These are phyloP conservation scores for Arachis hypogaea DNA, from an alignment of 306 rosid genomes.

Conservation along the genomic window DNA sequence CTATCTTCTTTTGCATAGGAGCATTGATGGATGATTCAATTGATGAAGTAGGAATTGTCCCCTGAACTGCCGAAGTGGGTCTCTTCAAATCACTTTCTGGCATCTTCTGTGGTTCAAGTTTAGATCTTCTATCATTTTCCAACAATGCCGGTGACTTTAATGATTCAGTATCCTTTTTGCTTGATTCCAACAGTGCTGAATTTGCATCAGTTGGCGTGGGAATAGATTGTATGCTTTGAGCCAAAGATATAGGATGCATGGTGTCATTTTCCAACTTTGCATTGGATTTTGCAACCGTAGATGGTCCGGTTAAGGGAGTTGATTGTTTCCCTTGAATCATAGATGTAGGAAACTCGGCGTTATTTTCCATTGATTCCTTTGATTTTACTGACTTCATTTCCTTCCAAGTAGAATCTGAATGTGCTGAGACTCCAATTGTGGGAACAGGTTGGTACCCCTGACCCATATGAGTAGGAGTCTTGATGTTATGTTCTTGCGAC, in stretches of 20 bases:
- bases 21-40: conserved; percentile 32
- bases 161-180: conserved; percentile 25
- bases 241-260: conserved; percentile 20
- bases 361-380: conserved; percentile 47
- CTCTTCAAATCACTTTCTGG: conserved; percentile 28
- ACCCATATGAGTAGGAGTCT: conserved; percentile 30
- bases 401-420: conserved; percentile 34
- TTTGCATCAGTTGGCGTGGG: conserved; percentile 25
- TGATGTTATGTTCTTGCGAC: conserved; percentile 31
- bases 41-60: conserved; percentile 11
- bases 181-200: conserved; percentile 36
- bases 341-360: conserved; percentile 34
- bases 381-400: conserved; percentile 17
- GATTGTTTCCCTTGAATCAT: conserved; percentile 41
- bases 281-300: conserved; percentile 24
- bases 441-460: conserved; percentile 35
- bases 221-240: conserved; percentile 31
- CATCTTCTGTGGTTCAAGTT: conserved; percentile 25
- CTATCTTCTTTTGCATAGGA: conserved; percentile 6
- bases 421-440: conserved; percentile 35
- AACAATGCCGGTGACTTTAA: conserved; percentile 32
- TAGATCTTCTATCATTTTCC: conserved; percentile 25
- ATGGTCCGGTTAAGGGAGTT: conserved; percentile 30
- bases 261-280: conserved; percentile 13
- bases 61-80: conserved; percentile 27